phyloP scores from a whole-genome alignment of 164 flowering plant genomes.

The Tetrastigma voinierianum region DNA sequence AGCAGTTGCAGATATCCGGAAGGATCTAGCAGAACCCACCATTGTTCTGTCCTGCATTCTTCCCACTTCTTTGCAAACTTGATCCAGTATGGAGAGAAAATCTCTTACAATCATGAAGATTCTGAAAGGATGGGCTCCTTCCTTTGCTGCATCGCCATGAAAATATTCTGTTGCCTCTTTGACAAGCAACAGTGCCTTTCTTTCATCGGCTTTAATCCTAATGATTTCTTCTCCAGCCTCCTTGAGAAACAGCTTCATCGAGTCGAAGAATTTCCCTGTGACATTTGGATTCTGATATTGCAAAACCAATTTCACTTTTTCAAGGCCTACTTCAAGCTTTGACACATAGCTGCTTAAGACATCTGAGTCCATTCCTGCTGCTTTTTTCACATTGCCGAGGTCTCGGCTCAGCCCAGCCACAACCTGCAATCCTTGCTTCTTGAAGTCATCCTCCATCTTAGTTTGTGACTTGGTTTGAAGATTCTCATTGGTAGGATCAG shows the following conservation, averaged over 20 bases:
- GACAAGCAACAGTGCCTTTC: slow-evolving; percentile 60
- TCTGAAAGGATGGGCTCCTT: slow-evolving; percentile 92
- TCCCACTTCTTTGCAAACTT: slow-evolving; percentile 95
- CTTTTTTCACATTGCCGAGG: slow-evolving; percentile 73
- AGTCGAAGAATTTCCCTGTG: slow-evolving; percentile 64
- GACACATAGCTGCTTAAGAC: slow-evolving; percentile 75
- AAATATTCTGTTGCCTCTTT: slow-evolving; percentile 90
- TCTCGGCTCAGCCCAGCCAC: slow-evolving; percentile 81
- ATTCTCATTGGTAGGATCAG: slow-evolving; percentile 32
- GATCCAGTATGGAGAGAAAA: slow-evolving; percentile 78
- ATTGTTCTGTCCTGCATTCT: slow-evolving; percentile 58
- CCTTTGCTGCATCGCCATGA: slow-evolving; percentile 86
- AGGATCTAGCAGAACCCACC: slow-evolving; percentile 79
- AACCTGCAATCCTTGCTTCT: slow-evolving; percentile 77
- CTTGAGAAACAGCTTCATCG: slow-evolving; percentile 63
- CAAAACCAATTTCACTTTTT: slow-evolving; percentile 59
- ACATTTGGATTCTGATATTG: slow-evolving; percentile 53
- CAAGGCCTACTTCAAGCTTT: slow-evolving; percentile 84
- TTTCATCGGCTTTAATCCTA: slow-evolving; percentile 63
- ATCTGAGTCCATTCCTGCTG: slow-evolving; percentile 97
- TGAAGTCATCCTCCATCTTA: slow-evolving; percentile 50
- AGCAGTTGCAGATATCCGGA: slow-evolving; percentile 69
- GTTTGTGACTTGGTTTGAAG: slow-evolving; percentile 22
- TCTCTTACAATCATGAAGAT: slow-evolving; percentile 93
- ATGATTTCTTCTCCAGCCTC: slow-evolving; percentile 73